These are phyloP conservation scores for Trichoderma erinaceum DNA, from an alignment of 495 filamentous ascomycete species.

Conservation along the genomic window DNA sequence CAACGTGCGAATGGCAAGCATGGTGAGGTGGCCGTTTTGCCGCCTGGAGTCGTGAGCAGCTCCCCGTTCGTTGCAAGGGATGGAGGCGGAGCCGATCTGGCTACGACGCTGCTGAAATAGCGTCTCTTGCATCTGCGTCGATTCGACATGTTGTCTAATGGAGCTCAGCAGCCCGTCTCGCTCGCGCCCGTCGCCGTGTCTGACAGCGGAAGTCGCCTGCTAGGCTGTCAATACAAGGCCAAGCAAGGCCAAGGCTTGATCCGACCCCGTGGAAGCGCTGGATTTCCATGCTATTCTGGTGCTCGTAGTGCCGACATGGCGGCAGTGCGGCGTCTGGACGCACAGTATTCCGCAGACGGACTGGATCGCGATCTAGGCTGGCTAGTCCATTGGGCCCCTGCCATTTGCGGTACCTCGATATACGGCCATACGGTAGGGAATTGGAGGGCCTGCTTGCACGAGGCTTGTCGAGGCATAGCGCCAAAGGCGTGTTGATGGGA, in stretches of 20 bases:
- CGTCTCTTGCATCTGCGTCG: too few species aligned
- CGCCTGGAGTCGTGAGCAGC: not conserved
- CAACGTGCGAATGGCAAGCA: too few species aligned
- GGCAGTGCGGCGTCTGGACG: not conserved
- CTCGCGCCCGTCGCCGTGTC: not conserved
- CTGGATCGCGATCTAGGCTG: slow-evolving; percentile 2
- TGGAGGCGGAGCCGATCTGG: not conserved
- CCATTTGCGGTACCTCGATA: too few species aligned
- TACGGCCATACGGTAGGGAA: too few species aligned
- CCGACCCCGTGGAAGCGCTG: not conserved
- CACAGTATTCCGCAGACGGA: not conserved
- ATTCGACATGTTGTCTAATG: too few species aligned
- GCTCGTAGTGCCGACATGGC: not conserved
- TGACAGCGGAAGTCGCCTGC: not conserved
- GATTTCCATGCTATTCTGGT: not conserved
- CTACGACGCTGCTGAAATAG: not conserved
- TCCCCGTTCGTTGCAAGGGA: too few species aligned
- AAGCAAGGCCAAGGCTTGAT: not conserved
- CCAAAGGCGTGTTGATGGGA: too few species aligned
- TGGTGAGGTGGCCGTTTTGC: not conserved
- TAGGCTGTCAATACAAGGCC: not conserved
- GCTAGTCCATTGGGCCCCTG: too few species aligned
- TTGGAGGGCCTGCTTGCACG: too few species aligned
- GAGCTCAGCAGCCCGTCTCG: not conserved
- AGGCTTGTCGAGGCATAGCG: too few species aligned